Conservation (phyloP, 371 early-diverging fungal species). For the Lichtheimia corymbifera region DNA sequence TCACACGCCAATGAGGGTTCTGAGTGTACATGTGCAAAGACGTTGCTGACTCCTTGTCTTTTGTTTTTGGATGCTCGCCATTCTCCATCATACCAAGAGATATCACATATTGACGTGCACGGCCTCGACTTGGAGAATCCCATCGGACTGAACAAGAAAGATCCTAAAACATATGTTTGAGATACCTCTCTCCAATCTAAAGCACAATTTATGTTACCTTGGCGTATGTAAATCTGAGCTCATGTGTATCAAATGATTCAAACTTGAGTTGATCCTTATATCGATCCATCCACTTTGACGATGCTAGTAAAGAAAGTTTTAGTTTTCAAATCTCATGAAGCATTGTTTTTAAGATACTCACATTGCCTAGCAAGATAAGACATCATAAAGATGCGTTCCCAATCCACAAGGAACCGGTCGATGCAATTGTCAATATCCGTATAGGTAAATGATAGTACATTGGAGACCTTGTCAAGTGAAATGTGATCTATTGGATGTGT, state of each 20-base stretch:
- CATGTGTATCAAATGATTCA: slow-evolving; percentile 34
- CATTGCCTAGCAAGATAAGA: slow-evolving; percentile 43
- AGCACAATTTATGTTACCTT: slow-evolving; percentile 19
- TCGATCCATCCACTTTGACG: slow-evolving; percentile 40
- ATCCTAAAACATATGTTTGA: slow-evolving; percentile 9
- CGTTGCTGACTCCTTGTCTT: slow-evolving; percentile 3
- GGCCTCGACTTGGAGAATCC: slow-evolving; percentile 26
- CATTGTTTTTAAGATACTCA: slow-evolving; percentile 12
- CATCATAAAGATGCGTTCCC: slow-evolving; percentile 56
- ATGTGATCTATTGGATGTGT: slow-evolving; percentile 37
- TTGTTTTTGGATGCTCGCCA: slow-evolving; percentile 10
- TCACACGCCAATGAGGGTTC: slow-evolving; percentile 49
- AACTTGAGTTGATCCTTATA: slow-evolving; percentile 39
- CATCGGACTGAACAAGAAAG: slow-evolving; percentile 42
- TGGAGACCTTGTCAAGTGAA: slow-evolving; percentile 35
- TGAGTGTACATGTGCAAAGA: slow-evolving; percentile 14
- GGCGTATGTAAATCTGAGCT: slow-evolving; percentile 41
- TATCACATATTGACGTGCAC: slow-evolving; percentile 35
- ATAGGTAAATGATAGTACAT: slow-evolving; percentile 47
- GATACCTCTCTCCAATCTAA: neutral
- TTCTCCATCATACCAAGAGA: slow-evolving; percentile 21
- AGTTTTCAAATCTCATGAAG: neutral
- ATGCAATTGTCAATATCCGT: slow-evolving; percentile 43
- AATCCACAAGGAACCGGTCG: slow-evolving; percentile 42
- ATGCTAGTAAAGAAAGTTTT: slow-evolving; percentile 20